Evolutionary conservation across 805 yeast genomes (phyloP).

Genomic region (Sporopachydermia lactativora): DNA sequence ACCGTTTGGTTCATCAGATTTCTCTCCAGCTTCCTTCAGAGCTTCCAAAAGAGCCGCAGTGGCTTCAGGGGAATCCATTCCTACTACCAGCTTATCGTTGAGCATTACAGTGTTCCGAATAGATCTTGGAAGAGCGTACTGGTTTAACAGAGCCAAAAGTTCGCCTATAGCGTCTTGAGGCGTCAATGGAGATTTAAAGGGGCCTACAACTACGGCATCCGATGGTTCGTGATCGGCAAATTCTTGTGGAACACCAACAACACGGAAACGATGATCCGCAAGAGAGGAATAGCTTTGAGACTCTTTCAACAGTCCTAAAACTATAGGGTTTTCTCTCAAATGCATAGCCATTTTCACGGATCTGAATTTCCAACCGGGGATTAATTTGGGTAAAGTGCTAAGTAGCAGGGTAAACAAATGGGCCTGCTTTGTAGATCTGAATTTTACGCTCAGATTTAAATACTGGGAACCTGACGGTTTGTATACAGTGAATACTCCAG

Average conservation of each 20-base stretch:
- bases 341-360: background rate
- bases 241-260: background rate
- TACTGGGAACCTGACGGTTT: background rate
- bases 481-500: background rate
- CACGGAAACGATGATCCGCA: too few species aligned
- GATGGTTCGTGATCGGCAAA: background rate
- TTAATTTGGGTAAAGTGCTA: background rate
- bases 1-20: too few species aligned
- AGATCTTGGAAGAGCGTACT: background rate
- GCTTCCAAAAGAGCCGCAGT: too few species aligned
- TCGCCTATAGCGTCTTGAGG: background rate
- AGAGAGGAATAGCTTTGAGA: too few species aligned
- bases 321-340: background rate
- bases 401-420: background rate
- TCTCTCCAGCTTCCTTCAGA: too few species aligned
- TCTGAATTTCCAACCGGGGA: background rate
- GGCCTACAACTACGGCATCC: background rate
- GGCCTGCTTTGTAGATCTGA: background rate
- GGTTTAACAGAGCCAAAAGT: background rate
- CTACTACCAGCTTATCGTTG: too few species aligned
- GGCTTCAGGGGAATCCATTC: too few species aligned
- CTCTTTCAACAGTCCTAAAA: background rate
- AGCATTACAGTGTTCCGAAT: too few species aligned
- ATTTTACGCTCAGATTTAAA: background rate
- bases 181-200: background rate